Conservation (phyloP, 352 stramenopile genomes). For the Phytophthora europaea region DNA sequence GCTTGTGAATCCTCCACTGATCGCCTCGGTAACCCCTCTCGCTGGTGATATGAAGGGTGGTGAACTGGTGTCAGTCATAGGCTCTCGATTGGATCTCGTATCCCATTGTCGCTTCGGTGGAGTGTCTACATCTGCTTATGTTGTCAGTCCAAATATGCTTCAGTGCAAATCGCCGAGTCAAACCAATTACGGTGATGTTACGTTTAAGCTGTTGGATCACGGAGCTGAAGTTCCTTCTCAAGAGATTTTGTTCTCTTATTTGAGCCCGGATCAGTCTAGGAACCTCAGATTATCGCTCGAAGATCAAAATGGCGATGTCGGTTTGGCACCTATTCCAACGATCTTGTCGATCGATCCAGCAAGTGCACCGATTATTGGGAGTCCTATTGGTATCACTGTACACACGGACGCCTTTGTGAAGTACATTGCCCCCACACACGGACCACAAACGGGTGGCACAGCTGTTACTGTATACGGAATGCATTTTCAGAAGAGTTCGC, state of each 20-base stretch:
- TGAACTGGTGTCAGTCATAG: conserved; percentile 51
- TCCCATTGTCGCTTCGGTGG: conserved; percentile 82
- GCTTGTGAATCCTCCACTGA: conserved; percentile 59
- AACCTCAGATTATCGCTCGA: conserved; percentile 15
- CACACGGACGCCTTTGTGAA: conserved; percentile 82
- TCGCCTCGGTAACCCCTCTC: conserved; percentile 47
- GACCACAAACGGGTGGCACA: conserved; percentile 83
- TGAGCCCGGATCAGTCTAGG: conserved; percentile 27
- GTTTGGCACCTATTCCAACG: conserved; percentile 11
- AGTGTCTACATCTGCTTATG: conserved; percentile 32
- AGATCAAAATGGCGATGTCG: neutral
- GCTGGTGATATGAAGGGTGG: conserved; percentile 50
- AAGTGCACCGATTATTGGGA: conserved; percentile 36
- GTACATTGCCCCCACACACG: conserved; percentile 72
- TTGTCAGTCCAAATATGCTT: conserved; percentile 38
- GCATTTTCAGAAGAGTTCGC: conserved; percentile 74
- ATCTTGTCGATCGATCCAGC: conserved; percentile 34
- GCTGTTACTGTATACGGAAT: conserved; percentile 86
- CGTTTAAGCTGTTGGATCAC: conserved; percentile 53
- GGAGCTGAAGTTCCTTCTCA: conserved; percentile 51
- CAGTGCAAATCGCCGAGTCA: conserved; percentile 56
- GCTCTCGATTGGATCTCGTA: conserved; percentile 60
- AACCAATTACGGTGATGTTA: conserved; percentile 42
- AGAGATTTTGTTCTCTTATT: conserved; percentile 58
- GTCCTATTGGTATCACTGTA: conserved; percentile 65